Conservation (phyloP, 768 basidiomycete genomes). For the Sporobolomyces roseus region DNA sequence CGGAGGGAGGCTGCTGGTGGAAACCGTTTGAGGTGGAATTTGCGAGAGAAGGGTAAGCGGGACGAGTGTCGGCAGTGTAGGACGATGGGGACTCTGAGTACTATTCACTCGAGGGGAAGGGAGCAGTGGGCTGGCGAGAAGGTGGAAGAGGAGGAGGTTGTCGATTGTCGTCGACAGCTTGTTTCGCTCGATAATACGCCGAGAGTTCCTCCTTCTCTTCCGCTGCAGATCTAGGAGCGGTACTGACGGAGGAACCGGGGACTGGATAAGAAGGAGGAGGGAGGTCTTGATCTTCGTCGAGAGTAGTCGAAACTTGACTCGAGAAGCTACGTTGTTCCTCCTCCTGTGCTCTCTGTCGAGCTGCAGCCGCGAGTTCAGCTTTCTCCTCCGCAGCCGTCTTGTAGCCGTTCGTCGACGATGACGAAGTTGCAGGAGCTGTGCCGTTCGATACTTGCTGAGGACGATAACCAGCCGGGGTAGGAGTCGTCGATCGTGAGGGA, state of each 20-base stretch:
- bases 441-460: too few species aligned
- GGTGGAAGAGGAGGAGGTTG: background rate
- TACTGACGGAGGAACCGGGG: background rate
- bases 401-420: conserved; percentile 8
- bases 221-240: background rate
- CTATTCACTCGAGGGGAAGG: background rate
- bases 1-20: too few species aligned
- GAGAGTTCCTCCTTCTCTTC: conserved; percentile 33
- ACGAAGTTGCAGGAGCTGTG: background rate
- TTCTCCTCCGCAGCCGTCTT: conserved; percentile 31
- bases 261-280: conserved; percentile 32
- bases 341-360: background rate
- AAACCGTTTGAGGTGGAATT: background rate
- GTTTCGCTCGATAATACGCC: conserved; percentile 3
- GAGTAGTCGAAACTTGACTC: too few species aligned
- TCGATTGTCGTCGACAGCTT: background rate
- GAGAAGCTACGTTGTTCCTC: too few species aligned
- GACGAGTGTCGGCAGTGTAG: too few species aligned
- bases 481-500: conserved; percentile 1
- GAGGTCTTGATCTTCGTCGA: conserved; percentile 7
- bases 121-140: background rate
- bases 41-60: too few species aligned
- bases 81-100: too few species aligned
- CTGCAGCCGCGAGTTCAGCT: conserved; percentile 4
- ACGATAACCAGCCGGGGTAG: too few species aligned